Base-by-base conservation (phyloP, 2,329 filamentous ascomycete species). In the Pseudonectria buxi region DNA sequence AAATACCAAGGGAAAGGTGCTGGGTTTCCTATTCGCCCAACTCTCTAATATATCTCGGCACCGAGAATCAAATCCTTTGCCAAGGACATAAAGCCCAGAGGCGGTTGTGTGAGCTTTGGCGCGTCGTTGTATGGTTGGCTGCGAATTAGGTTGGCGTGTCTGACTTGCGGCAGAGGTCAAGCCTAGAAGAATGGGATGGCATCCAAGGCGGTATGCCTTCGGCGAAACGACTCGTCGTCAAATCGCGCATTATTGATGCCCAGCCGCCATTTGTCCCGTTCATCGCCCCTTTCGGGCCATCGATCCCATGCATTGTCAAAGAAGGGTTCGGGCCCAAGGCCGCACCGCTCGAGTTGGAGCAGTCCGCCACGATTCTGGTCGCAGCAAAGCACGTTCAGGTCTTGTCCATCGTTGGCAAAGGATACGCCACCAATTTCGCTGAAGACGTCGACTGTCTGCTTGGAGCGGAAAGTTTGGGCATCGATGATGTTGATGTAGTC, bases 401-500 rank as follows among this genome's bases (percentile, higher is more conserved):
- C 75, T 36, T 75, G 71, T 0, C 83, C 85, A 32, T 78, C 77
- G 27, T 81, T 75, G 4, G 79, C 67, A 45, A 88, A 80, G 14
- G 70, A 68, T 4, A 84, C 63, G 13, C 85, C 85, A 7, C 76
- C 83, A 40, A 86, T 76, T 50, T 86, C 81, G 25, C 85, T 83
- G 56, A 89, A 87, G 36, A 88, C 71, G 41, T 85, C 81, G 9
- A 89, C 62, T 0, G 74, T 76, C 57, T 89, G 84, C 56, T 78
- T 78, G n/a, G 69, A 69, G 14, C 66, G 58, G 49, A 79, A 85
- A 0, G 68, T 78, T 49, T 73, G 66, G 1, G 77, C 81, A 45
- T 88, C 78, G 46, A 88, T 80, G 30, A 89, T 65, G 54, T 74
- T 80, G 51, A 90, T 62, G 39, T 75, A 76, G 53, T 90, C 85